Base-by-base conservation (phyloP, 495 filamentous ascomycete genomes). In the Daldinia vernicosa region DNA sequence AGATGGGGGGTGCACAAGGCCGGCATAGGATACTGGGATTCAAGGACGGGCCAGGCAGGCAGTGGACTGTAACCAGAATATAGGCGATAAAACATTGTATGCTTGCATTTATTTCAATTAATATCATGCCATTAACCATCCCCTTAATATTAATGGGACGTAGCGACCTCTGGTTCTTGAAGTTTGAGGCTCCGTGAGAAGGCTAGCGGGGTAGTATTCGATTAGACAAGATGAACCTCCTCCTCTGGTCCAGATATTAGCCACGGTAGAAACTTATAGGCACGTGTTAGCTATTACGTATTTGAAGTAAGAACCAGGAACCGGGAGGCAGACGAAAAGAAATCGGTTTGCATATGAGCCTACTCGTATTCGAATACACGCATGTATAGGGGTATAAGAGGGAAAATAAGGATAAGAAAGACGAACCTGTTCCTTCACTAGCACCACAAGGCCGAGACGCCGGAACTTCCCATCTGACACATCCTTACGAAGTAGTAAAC, bases 381-480 rank as follows among this genome's bases (percentile, higher is more conserved):
- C 7, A 19, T 47, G 43, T 1, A 47, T 47, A 52, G 28, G 17
- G 35, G 30, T 1, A 24, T 30, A 35, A 19, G 50, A 53, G 30
- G 15, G 17, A 15, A 8, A 1, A 55, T 52, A 51, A 15, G 26
- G 28, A 56, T 22, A n/a, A 56, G 11, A 1, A 19, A 19, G 17
- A 61, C 60, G n/a, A 58, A 72, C 70, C 70, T 72, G 37, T 27
- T 69, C 60, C 26, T 47, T 69, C 0, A 60, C 45, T 28, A 40
- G 22, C 3, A 9, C 12, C 11, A 60, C 65, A 28, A 58, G 9
- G 1, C 70, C 70, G 1, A 72, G 53, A n/a, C 69, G 69, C 12
- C 70, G 65, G 26, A 69, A 72, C 39, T 69, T 72, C 3, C 65
- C 60, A n/a, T 72, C 65, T 2, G 55, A 50, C 14, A 32, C 17